Percentiles rank a stretch among this genome's conserved stretches.
Evolutionary conservation across 129 eudicot species (phyloP).

Genomic region (Centaurea solstitialis): DNA sequence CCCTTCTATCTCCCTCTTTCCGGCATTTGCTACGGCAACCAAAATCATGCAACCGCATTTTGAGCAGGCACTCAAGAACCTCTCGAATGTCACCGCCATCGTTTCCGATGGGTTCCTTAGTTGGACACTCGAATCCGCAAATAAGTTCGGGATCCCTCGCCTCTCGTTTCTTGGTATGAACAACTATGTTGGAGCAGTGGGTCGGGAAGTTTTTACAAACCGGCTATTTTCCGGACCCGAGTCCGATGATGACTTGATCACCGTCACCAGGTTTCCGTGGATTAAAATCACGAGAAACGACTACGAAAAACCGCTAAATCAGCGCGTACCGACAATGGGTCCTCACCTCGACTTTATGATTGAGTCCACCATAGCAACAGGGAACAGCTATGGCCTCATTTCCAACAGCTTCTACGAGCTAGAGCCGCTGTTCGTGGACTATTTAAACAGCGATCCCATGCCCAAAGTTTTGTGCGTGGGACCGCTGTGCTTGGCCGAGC

Average conservation of each 20-base stretch:
- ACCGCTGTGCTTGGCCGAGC: constrained; percentile 22
- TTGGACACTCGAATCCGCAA: constrained; percentile 70
- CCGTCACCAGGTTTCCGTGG: constrained; percentile 48
- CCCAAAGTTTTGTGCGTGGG: constrained; percentile 29
- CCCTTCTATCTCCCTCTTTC: constrained; percentile 67
- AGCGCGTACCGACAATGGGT: constrained; percentile 14
- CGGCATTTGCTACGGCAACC: constrained; percentile 43
- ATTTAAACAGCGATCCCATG: constrained; percentile 1
- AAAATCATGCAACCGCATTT: constrained; percentile 56
- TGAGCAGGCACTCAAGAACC: constrained; percentile 36
- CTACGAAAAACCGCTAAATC: constrained; percentile 28
- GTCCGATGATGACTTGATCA: constrained; percentile 47
- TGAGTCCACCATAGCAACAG: not conserved
- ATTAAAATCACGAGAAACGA: constrained; percentile 58
- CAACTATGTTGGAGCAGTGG: constrained; percentile 16
- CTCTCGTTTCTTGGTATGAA: constrained; percentile 54
- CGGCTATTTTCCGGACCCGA: constrained; percentile 17
- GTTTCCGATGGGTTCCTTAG: constrained; percentile 60
- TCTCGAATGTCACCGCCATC: constrained; percentile 41
- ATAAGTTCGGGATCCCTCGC: constrained; percentile 60
- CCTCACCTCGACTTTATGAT: constrained; percentile 6
- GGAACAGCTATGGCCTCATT: constrained; percentile 28
- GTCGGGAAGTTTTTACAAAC: not conserved
- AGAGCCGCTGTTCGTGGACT: constrained; percentile 24
- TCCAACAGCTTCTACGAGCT: constrained; percentile 33